Conservation (phyloP, 2,329 filamentous ascomycete species). For the Penicillium sp. region DNA sequence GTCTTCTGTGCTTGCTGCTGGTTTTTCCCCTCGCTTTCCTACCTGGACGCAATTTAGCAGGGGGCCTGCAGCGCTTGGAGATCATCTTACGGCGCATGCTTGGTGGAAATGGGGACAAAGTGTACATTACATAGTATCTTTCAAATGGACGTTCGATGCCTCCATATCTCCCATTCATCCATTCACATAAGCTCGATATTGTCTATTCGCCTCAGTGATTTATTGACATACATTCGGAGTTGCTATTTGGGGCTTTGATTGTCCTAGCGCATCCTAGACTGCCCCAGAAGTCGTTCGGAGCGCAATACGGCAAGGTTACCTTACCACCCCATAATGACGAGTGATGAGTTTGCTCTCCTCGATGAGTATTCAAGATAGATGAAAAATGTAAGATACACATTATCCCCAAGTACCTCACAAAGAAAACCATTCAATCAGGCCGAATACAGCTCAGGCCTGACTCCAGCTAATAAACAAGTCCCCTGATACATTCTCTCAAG, state of each 20-base stretch:
- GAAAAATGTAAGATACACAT: neutral
- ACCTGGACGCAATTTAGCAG: neutral
- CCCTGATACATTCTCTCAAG: constrained; percentile 25
- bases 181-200: no score
- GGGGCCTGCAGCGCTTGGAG: neutral
- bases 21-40: neutral
- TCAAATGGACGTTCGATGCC: constrained; percentile 1
- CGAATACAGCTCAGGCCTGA: constrained; percentile 11
- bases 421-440: no score
- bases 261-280: no score
- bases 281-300: no score
- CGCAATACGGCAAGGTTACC: no score
- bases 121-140: constrained; percentile 10
- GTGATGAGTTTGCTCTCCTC: neutral
- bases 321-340: no score
- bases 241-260: no score
- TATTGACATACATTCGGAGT: no score
- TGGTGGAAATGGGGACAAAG: neutral
- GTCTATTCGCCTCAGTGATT: no score
- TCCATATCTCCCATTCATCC: neutral
- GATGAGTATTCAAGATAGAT: neutral
- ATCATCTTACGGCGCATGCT: constrained; percentile 7
- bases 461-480: constrained; percentile 20
- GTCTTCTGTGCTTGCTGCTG: constrained; percentile 1
- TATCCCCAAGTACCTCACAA: no score